Percentiles rank a stretch among this genome's conserved stretches.
These are phyloP conservation scores for Botrytis tulipae DNA, from an alignment of 2,329 filamentous ascomycete genomes.

Conservation along the genomic window DNA sequence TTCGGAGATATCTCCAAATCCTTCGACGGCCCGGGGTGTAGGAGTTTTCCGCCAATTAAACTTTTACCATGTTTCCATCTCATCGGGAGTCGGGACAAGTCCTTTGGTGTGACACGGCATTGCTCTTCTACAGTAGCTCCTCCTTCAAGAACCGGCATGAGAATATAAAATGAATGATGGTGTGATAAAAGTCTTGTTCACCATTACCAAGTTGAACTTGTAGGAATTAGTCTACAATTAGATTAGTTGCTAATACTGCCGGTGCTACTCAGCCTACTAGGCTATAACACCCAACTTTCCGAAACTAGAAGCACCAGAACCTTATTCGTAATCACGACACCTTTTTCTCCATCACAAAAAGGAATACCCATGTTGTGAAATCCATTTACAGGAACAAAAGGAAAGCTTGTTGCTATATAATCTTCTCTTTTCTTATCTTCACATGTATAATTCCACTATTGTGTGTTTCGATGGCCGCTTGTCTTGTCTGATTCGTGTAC, in stretches of 20 bases:
- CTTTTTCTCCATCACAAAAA: neutral
- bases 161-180: neutral
- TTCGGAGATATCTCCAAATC: neutral
- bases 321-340: neutral
- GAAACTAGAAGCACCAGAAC: neutral
- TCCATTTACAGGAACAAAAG: neutral
- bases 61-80: neutral
- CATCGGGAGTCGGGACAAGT: neutral
- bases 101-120: neutral
- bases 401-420: neutral
- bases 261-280: neutral
- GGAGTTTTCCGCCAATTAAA: conserved; percentile 9
- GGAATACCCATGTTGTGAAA: neutral
- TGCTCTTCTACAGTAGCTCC: neutral
- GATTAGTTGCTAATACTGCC: neutral
- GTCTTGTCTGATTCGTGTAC: neutral
- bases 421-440: neutral
- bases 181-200: neutral
- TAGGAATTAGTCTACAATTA: neutral
- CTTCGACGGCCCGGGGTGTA: neutral
- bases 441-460: conserved; percentile 1
- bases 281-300: neutral
- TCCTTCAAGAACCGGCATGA: neutral
- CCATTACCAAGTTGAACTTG: neutral
- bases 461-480: neutral